Evolutionary conservation across 2,329 filamentous ascomycete genomes (phyloP), one percentile per base, ranked within the genome.

Genomic region (Bisporella sp.): DNA sequence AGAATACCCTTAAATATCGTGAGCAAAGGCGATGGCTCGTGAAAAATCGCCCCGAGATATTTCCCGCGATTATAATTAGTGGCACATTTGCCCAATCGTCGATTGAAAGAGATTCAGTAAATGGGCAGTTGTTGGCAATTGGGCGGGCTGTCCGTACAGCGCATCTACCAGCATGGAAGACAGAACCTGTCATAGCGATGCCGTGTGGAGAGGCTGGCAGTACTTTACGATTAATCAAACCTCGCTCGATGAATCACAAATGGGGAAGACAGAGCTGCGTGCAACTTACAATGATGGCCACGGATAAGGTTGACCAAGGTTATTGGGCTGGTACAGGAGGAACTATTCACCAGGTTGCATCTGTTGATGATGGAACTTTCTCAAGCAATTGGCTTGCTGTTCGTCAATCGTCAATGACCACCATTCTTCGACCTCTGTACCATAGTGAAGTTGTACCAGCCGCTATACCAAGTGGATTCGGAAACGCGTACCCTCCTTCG

Each of bases 311-410:
- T 6, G 61, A 63, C 13, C 45, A 60, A 44, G 64, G 60, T 1
- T 59, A 61, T 45, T 66, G 64, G 64, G 51, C 56, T 44, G 57
- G 61, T 7, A 54, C 41, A 35, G 71, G 69, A 21, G 68, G 71
- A 4, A 67, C 72, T 0, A 73, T 80, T 50, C 69, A 70, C 47
- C 76, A 79, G 53, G 61, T 79, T 2, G 63, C 62, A 48, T 75
- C 74, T 52, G 64, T 70, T 4, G 62, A 69, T 31, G 51, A 59
- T 45, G 62, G 69, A 5, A 65, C 70, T 11, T 61, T 64, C 29
- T 62, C 66, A 29, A 60, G 63, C 9, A 57, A 63, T 1, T 71
- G 74, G 51, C 63, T 79, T 8, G 76, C 74, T 33, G 71, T 75
- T 3, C 69, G 76, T 12, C 65, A 73, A 29, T 61, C 60, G 29